phyloP scores from a whole-genome alignment of 345 rosid species.

The Brassica carinata region DNA sequence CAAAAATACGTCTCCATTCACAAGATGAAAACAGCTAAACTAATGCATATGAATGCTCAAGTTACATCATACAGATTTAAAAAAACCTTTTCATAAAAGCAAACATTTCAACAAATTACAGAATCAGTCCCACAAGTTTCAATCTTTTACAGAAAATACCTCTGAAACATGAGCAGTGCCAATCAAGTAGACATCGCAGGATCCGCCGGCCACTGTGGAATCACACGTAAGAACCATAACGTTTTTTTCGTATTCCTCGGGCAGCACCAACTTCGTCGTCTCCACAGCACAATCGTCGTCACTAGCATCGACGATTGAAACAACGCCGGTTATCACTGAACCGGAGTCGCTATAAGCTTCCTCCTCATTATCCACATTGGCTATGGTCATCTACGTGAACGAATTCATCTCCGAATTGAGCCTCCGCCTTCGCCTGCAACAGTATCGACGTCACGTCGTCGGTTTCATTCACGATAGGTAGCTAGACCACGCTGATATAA shows the following conservation, averaged over 20 bases:
- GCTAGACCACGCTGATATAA: background rate
- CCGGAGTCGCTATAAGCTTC: conserved; percentile 10
- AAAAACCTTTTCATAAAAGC: background rate
- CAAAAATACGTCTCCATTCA: background rate
- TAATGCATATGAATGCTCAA: background rate
- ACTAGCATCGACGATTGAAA: conserved; percentile 11
- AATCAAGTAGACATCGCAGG: conserved; percentile 75
- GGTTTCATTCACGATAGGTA: conserved; percentile 45
- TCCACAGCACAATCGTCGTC: conserved; percentile 27
- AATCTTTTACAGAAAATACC: conserved; percentile 42
- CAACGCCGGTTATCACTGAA: conserved; percentile 26
- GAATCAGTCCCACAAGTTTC: background rate
- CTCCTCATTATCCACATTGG: conserved; percentile 49
- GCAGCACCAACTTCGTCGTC: conserved; percentile 47
- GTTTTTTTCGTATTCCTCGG: conserved; percentile 66
- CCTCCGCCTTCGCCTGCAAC: conserved; percentile 29
- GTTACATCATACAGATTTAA: no score
- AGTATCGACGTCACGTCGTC: conserved; percentile 17
- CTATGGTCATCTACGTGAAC: conserved; percentile 2
- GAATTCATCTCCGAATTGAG: background rate
- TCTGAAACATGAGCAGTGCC: conserved; percentile 91
- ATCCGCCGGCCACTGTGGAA: conserved; percentile 65
- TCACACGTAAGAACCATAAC: conserved; percentile 71
- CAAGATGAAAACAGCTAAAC: background rate
- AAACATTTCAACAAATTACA: background rate